phyloP scores from a whole-genome alignment of 805 yeast genomes.

The Lachancea sp. region DNA sequence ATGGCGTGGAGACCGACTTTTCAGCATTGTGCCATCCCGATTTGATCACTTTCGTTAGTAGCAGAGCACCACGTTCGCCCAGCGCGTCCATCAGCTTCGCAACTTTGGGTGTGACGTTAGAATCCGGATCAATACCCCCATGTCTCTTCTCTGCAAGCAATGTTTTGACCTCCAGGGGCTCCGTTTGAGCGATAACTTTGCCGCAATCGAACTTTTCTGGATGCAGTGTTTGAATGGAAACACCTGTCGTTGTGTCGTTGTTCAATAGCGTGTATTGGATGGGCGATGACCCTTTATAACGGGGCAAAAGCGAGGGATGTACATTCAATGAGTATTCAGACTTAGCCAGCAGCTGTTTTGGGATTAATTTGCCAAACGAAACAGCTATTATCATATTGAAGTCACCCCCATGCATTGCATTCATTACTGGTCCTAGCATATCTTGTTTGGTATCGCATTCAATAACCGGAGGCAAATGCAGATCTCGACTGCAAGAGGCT shows the following conservation, averaged over 20 bases:
- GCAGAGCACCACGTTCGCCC: constrained; percentile 55
- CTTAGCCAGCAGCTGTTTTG: constrained; percentile 44
- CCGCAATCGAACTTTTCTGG: constrained; percentile 85
- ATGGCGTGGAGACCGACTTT: not conserved
- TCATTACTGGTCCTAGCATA: constrained; percentile 15
- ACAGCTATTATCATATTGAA: constrained; percentile 81
- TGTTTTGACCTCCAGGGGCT: constrained; percentile 15
- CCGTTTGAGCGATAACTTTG: constrained; percentile 53
- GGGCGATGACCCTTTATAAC: constrained; percentile 84
- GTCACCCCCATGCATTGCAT: constrained; percentile 9
- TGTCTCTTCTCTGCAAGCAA: constrained; percentile 8
- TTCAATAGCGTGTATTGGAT: constrained; percentile 71
- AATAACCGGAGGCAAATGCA: constrained; percentile 26
- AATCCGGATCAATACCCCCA: constrained; percentile 33
- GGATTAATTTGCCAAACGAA: constrained; percentile 81
- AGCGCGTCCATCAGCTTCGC: constrained; percentile 41
- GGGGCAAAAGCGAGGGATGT: constrained; percentile 86
- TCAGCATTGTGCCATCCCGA: constrained; percentile 23
- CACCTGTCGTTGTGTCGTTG: constrained; percentile 63
- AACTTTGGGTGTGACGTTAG: constrained; percentile 33
- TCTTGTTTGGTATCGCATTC: constrained; percentile 22
- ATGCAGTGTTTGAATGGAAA: constrained; percentile 82
- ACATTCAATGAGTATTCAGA: constrained; percentile 69
- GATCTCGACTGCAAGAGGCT: constrained; percentile 34
- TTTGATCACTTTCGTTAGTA: constrained; percentile 41